phyloP scores from a whole-genome alignment of 2,329 filamentous ascomycete genomes.

The Lachnellula hyalina region DNA sequence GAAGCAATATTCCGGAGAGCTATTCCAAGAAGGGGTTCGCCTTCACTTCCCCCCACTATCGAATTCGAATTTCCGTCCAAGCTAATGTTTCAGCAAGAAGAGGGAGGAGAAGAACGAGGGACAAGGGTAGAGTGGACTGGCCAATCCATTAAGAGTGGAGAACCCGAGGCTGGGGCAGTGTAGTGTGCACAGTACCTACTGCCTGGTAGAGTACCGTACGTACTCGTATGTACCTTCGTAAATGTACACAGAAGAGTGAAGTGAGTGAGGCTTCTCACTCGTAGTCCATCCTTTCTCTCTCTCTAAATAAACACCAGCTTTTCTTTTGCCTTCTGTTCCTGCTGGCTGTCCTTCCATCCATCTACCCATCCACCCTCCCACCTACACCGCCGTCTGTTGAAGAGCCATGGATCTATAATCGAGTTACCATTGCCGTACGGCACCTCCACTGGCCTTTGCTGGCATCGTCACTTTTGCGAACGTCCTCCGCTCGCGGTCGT shows the following conservation, averaged over 20 bases:
- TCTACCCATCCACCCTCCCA: background rate
- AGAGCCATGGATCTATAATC: conserved; percentile 9
- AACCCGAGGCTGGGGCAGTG: no score
- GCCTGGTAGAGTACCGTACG: no score
- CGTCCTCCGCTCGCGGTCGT: background rate
- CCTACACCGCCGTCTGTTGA: background rate
- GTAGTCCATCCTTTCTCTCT: background rate
- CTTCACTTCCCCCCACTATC: no score
- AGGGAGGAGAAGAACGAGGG: no score
- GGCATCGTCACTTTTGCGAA: background rate
- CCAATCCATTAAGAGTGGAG: no score
- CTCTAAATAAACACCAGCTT: background rate
- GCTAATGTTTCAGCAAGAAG: no score
- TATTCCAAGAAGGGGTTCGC: no score
- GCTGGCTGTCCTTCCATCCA: background rate
- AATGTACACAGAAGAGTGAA: background rate
- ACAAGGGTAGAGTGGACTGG: no score
- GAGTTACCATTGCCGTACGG: conserved; percentile 2
- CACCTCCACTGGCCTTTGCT: conserved; percentile 1
- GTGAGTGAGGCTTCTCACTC: background rate
- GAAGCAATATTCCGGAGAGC: no score
- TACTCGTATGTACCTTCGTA: no score
- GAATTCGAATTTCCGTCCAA: no score
- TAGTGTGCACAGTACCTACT: no score
- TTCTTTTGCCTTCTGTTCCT: background rate